Base-by-base conservation (phyloP, 768 basidiomycete genomes). In the Fomitopsis serialis region DNA sequence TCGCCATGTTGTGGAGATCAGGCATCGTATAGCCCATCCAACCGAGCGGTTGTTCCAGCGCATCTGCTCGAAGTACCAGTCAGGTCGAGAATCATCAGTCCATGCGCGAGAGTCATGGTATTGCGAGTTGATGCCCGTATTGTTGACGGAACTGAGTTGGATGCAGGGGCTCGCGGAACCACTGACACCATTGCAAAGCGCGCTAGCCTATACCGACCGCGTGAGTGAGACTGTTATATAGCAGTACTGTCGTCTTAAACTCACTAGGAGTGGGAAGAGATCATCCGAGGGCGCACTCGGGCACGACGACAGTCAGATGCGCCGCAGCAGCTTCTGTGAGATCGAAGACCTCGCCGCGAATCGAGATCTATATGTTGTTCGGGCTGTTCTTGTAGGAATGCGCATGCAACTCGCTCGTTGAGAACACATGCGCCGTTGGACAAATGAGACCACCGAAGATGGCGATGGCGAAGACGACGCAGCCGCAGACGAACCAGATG, bases 21-120 rank as follows among this genome's bases (percentile, higher is more conserved):
- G 80, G 80, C 15, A 85, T 82, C 0, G 89, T 89, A 64, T 81
- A 87, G 0, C 94, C 96, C 48, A 96, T 64, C 66, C 95, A 98
- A 5, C 97, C 97, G 40, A 84, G 80, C 96, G 89, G 61, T 82
- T 83, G 50, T 82, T 86, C 76, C 87, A 97, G 7, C 97, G 89
- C 87, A 99, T 87, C 65, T 75, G 77, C 72, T 98, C 89, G 59
- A 89, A 94, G 69, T 98, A 99, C 97, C 97, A 99, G 65, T 99
- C 97, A 0, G 97, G 96, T 9, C 97, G 82, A 0, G 88, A 87
- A 63, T 98, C 96, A 54, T 85, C 88, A 34, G 85, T 87, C 65
- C 77, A 85, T 0, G 85, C 86, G 17, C 96, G 89, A 81, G 98
- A 99, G 66, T 99, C 96, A 67, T 98, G 97, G 66, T 98, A 99